A percentile compares a stretch with the other conserved stretches of the same genome.
Evolutionary conservation across 768 basidiomycete species (phyloP).

Genomic region (Lactarius indigo): DNA sequence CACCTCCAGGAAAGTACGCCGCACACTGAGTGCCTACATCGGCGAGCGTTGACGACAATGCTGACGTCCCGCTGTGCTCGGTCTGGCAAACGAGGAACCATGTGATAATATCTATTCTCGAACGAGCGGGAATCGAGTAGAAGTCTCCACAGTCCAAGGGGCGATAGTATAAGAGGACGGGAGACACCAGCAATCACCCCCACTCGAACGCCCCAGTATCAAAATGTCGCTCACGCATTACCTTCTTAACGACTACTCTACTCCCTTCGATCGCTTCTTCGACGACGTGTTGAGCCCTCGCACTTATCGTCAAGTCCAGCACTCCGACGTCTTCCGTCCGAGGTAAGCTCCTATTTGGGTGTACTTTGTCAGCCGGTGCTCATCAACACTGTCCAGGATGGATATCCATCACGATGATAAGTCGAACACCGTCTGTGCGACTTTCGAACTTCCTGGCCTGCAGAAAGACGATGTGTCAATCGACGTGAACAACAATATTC

Average conservation of each 20-base stretch:
- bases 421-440: constrained; percentile 47
- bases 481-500: constrained; percentile 47
- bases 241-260: constrained; percentile 38
- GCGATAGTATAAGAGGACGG: neutral
- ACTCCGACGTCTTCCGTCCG: constrained; percentile 15
- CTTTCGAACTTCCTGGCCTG: constrained; percentile 57
- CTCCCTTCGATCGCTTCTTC: constrained; percentile 43
- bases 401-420: constrained; percentile 50
- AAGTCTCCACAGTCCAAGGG: neutral
- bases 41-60: neutral
- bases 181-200: neutral
- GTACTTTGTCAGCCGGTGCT: neutral
- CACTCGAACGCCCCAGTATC: neutral
- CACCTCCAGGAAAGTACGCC: neutral
- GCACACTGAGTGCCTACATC: neutral
- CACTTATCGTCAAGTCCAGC: constrained; percentile 17
- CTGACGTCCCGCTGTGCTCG: neutral
- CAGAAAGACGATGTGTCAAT: constrained; percentile 48
- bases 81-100: neutral
- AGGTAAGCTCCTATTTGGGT: constrained; percentile 2
- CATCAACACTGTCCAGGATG: constrained; percentile 37
- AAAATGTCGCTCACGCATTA: constrained; percentile 36
- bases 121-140: neutral
- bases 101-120: neutral
- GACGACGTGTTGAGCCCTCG: constrained; percentile 38